Evolutionary conservation across 768 basidiomycete genomes (phyloP), one percentile per base, ranked within the genome.

Genomic region (Suillus discolor): DNA sequence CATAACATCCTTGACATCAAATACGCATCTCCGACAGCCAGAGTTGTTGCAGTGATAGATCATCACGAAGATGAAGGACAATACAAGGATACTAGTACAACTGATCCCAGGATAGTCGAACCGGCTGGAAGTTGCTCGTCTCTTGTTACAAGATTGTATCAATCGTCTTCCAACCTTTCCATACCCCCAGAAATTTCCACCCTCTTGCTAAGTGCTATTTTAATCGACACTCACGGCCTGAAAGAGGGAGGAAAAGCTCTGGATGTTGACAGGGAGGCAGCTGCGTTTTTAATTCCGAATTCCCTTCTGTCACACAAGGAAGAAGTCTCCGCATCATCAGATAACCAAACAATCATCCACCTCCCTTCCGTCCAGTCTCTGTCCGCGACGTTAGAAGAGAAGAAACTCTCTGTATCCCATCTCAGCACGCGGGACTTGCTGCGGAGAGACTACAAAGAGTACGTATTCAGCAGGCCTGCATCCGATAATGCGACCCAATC

Each of bases 401-500:
- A 86, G 78, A 99, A 99, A 74, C 70, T 71, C 4, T 85, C 89
- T 65, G 80, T 99, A 11, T 85, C 86, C 2, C 84, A 87, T 67
- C 82, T 98, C 20, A 80, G 79, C 9, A 86, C 87, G 0, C 82
- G 85, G 64, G 95, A 98, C 72, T 85, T 98, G 23, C 84, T 99
- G 6, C 84, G 94, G 15, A 81, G 97, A n/a, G 97, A 99, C 78
- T 99, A 96, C 82, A 99, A 99, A 75, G 89, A 97, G 69, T 97
- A 95, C 72, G 73, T 76, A 1, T 76, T 87, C 65, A 76, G 79
- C 0, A 83, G 89, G 3, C 72, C 80, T 1, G 20, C 68, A 13
- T 59, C 67, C 39, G 66, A 75, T 0, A 74, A 73, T 20, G 65
- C 71, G 9, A 71, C 76, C 36, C 72, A 78, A 9, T 25, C 36